Conservation (phyloP, 2,329 filamentous ascomycete species). For the Talaromyces amestolkiae region DNA sequence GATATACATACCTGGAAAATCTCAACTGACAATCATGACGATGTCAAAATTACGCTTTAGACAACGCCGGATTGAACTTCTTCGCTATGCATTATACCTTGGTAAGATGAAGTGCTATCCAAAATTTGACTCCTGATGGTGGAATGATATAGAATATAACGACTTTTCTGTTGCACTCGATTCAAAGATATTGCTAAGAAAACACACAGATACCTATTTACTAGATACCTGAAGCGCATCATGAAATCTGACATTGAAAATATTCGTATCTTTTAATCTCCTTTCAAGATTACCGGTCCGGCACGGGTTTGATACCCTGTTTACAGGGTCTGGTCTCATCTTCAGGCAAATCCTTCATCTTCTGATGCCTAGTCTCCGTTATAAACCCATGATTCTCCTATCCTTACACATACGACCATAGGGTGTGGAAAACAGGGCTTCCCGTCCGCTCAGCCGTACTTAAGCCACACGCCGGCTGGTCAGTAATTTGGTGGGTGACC, state of each 20-base stretch:
- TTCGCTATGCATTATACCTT: no score
- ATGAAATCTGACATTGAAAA: neutral
- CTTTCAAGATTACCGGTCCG: neutral
- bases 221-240: no score
- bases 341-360: neutral
- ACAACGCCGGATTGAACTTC: no score
- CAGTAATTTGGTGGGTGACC: conserved; percentile 1
- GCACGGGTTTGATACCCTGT: neutral
- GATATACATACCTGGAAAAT: no score
- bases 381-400: neutral
- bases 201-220: no score
- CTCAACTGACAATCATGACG: no score
- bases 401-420: neutral
- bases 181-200: neutral
- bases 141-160: neutral
- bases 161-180: neutral
- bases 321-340: neutral
- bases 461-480: conserved; percentile 3
- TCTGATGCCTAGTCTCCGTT: neutral
- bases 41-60: no score
- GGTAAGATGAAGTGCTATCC: neutral
- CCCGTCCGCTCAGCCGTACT: conserved; percentile 4
- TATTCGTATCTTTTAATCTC: neutral
- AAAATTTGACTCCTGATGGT: neutral
- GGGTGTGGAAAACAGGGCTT: conserved; percentile 4